Percentiles rank a stretch among this genome's conserved stretches.
Conservation (phyloP, 1,284 basidiomycete species). For the Apiotrichum veenhuisii region DNA sequence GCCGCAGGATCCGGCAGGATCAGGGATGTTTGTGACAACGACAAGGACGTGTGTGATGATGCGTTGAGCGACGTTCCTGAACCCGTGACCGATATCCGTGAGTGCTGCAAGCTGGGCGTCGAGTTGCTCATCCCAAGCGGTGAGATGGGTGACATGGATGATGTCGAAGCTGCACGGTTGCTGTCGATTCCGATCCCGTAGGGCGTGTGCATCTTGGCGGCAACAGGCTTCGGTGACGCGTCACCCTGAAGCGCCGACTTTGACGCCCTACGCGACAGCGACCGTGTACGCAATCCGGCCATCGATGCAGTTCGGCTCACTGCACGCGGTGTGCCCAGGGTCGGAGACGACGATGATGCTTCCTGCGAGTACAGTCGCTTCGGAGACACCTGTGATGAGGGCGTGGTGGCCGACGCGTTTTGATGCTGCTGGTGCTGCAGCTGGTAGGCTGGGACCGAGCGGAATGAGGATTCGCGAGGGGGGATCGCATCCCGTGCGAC, state of each 20-base stretch:
- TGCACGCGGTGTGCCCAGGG: not conserved
- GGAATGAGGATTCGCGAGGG: not conserved
- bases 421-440: not conserved
- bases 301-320: not conserved
- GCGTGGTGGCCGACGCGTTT: not conserved
- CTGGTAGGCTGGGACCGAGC: not conserved
- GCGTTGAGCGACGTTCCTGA: conserved; percentile 9
- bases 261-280: not conserved
- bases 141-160: conserved; percentile 5
- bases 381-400: not conserved
- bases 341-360: not conserved
- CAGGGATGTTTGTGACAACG: conserved; percentile 16
- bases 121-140: conserved; percentile 9
- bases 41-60: conserved; percentile 11
- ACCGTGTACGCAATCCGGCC: not conserved
- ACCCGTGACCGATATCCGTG: conserved; percentile 3
- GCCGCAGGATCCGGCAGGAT: conserved; percentile 10
- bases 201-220: not conserved
- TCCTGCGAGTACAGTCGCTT: not conserved
- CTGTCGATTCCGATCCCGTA: not conserved
- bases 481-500: not conserved
- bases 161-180: not conserved
- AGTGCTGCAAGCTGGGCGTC: conserved; percentile 2
- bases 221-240: not conserved
- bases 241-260: not conserved